Evolutionary conservation across 1,284 basidiomycete genomes (phyloP).

Genomic region (Heterobasidion parviporum): DNA sequence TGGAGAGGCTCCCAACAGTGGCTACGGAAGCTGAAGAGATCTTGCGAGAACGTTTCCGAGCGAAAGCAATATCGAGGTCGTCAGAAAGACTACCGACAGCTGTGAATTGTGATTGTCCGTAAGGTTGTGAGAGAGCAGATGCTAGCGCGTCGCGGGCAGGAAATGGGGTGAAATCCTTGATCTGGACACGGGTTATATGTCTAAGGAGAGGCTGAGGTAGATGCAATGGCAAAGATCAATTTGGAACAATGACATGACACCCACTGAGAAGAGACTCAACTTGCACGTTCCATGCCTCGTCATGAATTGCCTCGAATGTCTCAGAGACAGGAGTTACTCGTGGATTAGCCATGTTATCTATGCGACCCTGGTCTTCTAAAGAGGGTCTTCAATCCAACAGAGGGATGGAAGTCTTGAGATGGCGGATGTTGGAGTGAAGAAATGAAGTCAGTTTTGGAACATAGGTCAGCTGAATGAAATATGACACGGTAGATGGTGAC

Average conservation of each 20-base stretch:
- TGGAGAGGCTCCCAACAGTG: conserved; percentile 37
- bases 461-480: too few species aligned
- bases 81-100: conserved; percentile 50
- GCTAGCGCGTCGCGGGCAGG: conserved; percentile 70
- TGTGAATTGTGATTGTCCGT: conserved; percentile 48
- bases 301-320: background rate
- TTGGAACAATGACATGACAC: background rate
- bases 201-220: conserved; percentile 56
- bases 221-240: background rate
- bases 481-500: too few species aligned
- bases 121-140: conserved; percentile 59
- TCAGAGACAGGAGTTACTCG: background rate
- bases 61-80: conserved; percentile 57
- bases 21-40: conserved; percentile 51
- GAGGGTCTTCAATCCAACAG: too few species aligned
- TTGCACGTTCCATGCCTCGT: background rate
- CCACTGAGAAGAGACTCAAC: background rate
- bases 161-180: conserved; percentile 76
- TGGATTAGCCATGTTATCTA: too few species aligned
- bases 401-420: too few species aligned
- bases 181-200: conserved; percentile 65
- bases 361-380: too few species aligned
- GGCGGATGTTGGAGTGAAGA: too few species aligned
- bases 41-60: conserved; percentile 50
- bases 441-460: too few species aligned